Evolutionary conservation across 768 basidiomycete genomes (phyloP), one percentile per base, ranked within the genome.

Genomic region (Tulasnella sp.): DNA sequence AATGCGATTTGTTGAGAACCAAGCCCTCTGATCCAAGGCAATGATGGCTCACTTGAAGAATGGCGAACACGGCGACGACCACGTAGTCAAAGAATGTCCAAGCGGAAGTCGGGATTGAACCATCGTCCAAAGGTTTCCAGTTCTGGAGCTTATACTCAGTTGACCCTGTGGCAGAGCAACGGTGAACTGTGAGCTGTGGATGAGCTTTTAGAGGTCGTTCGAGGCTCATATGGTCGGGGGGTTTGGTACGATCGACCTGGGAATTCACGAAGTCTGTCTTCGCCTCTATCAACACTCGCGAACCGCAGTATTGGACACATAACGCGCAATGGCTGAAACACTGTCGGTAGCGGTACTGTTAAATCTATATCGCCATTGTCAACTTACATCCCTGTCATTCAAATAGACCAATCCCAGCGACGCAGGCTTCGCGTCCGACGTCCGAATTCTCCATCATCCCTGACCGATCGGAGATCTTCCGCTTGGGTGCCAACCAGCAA

Each of bases 401-500:
- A 15, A 27, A 19, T 58, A 59, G 58, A 48, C 58, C 45, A 27
- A 47, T 59, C 13, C 58, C 58, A 19, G 24, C 58, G 26, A 47
- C 30, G 13, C 47, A 44, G 5, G 26, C n/a, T 13, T 49, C 45
- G 5, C 48, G 58, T 23, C 58, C 58, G 13, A 23, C 47, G 27
- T 30, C 48, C 26, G 30, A 48, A 23, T 48, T 59, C 23, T 60
- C 62, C 24, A 27, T 51, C 1, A 58, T 56, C 4, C 34, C 44
- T 47, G 64, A 64, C 17, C 53, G 62, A 7, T 41, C 42, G 23
- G 51, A 53, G 27, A 30, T 73, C 32, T 81, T 80, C 70, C 47
- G 69, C n/a, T 71, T 80, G 56, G 71, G 72, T 45, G 56, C 68
- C 11, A 67, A 67, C n/a, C 74, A 77, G 66, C 75, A 73, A 62